A percentile compares a stretch with the other conserved stretches of the same genome.
Conservation (phyloP, 441 rosid genomes). For the Corymbia citriodora region DNA sequence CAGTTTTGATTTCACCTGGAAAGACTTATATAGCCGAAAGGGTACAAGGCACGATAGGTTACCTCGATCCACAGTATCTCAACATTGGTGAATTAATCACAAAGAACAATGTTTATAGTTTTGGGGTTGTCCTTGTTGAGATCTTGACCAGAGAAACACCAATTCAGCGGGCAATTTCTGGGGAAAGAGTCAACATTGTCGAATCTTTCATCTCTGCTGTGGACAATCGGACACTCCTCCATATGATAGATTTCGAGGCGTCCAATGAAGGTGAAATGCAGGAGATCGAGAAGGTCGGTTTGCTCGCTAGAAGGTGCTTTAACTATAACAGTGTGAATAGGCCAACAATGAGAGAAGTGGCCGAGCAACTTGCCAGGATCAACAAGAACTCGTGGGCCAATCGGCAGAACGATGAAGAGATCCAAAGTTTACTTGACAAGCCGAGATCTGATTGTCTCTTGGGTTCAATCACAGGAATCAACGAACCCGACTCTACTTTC, state of each 20-base stretch:
- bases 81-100: background rate
- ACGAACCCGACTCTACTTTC: background rate
- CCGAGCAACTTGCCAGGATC: background rate
- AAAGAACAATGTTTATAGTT: background rate
- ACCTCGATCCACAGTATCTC: background rate
- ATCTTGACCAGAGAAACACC: background rate
- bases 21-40: background rate
- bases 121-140: background rate
- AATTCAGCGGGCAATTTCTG: background rate
- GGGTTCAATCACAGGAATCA: background rate
- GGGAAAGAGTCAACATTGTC: background rate
- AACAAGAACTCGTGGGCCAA: background rate
- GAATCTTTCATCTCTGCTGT: background rate
- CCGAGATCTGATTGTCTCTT: background rate
- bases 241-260: background rate
- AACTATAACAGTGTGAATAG: background rate
- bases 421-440: background rate
- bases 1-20: background rate
- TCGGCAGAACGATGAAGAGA: background rate
- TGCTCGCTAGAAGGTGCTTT: background rate
- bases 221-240: background rate
- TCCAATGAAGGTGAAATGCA: background rate
- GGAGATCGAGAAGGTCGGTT: background rate
- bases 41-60: background rate
- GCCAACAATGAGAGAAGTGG: slow-evolving; percentile 2